These are phyloP conservation scores for Didymella lethalis DNA, from an alignment of 2,329 filamentous ascomycete species.

Conservation along the genomic window DNA sequence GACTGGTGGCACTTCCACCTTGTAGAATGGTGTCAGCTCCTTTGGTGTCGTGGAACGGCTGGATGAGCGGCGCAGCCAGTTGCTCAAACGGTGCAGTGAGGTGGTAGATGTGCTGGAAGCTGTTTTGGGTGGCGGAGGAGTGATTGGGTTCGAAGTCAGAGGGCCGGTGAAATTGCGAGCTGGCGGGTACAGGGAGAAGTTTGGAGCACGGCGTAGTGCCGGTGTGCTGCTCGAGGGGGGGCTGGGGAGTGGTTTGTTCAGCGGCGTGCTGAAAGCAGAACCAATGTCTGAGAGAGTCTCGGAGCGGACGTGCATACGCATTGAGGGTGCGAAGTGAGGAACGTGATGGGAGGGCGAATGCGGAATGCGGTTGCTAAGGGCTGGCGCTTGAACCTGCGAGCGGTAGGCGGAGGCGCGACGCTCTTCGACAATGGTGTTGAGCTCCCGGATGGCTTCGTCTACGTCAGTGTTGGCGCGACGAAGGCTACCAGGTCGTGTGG, in stretches of 20 bases:
- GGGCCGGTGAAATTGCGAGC: conserved; percentile 35
- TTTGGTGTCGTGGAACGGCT: conserved; percentile 35
- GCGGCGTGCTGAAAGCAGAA: conserved; percentile 55
- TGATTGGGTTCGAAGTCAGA: conserved; percentile 48
- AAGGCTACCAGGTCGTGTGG: conserved; percentile 46
- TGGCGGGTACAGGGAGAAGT: conserved; percentile 39
- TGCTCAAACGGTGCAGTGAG: conserved; percentile 43
- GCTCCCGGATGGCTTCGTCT: conserved; percentile 57
- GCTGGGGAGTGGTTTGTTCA: conserved; percentile 40
- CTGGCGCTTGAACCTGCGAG: conserved; percentile 38
- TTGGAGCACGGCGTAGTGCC: conserved; percentile 27
- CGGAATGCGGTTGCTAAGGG: conserved; percentile 38
- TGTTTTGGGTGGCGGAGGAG: conserved; percentile 39
- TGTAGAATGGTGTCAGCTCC: conserved; percentile 40
- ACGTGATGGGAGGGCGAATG: conserved; percentile 53
- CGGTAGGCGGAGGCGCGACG: conserved; percentile 51
- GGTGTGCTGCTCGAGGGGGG: conserved; percentile 22
- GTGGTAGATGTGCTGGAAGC: conserved; percentile 43
- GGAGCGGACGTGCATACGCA: conserved; percentile 56
- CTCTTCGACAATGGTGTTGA: conserved; percentile 60
- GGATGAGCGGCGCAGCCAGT: conserved; percentile 48
- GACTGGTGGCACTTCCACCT: conserved; percentile 29
- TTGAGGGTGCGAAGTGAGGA: conserved; percentile 56
- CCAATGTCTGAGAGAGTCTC: conserved; percentile 60
- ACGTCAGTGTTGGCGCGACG: conserved; percentile 51